These are phyloP conservation scores for Pterocarpus macrocarpus DNA, from an alignment of 306 rosid species.

Conservation along the genomic window DNA sequence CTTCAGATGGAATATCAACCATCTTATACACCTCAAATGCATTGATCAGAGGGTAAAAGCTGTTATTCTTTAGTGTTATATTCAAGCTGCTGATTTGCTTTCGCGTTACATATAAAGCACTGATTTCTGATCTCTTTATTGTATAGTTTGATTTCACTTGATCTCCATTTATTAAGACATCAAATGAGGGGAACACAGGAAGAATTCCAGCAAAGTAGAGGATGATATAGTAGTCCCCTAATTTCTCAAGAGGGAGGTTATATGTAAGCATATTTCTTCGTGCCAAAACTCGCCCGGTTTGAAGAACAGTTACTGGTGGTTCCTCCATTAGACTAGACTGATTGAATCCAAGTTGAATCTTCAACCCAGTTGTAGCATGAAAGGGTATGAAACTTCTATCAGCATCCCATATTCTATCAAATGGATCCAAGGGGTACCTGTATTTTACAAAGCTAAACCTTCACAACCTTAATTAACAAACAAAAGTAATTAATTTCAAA, in stretches of 20 bases:
- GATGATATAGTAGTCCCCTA: constrained; percentile 80
- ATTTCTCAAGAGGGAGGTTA: constrained; percentile 62
- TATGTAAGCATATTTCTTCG: constrained; percentile 68
- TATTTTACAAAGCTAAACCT: constrained; percentile 33
- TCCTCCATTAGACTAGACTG: constrained; percentile 58
- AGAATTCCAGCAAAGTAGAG: constrained; percentile 90
- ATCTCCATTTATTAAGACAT: constrained; percentile 73
- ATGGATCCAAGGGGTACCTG: constrained; percentile 87
- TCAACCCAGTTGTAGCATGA: constrained; percentile 71
- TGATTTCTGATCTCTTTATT: constrained; percentile 62
- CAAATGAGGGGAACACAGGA: constrained; percentile 82
- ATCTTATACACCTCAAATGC: constrained; percentile 89
- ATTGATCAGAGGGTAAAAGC: constrained; percentile 85
- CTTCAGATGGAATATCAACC: constrained; percentile 75
- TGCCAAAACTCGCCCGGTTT: constrained; percentile 78
- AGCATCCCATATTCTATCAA: constrained; percentile 84
- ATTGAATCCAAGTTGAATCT: constrained; percentile 61
- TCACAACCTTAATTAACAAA: background rate
- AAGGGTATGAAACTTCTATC: constrained; percentile 74
- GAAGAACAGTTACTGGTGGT: constrained; percentile 72
- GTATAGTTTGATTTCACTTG: constrained; percentile 70
- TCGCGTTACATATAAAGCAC: constrained; percentile 63
- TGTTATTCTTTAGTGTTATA: constrained; percentile 66
- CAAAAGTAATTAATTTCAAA: background rate
- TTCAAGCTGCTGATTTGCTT: constrained; percentile 67